These are phyloP conservation scores for Leucosporidium yakuticum DNA, from an alignment of 768 basidiomycete species.

Conservation along the genomic window DNA sequence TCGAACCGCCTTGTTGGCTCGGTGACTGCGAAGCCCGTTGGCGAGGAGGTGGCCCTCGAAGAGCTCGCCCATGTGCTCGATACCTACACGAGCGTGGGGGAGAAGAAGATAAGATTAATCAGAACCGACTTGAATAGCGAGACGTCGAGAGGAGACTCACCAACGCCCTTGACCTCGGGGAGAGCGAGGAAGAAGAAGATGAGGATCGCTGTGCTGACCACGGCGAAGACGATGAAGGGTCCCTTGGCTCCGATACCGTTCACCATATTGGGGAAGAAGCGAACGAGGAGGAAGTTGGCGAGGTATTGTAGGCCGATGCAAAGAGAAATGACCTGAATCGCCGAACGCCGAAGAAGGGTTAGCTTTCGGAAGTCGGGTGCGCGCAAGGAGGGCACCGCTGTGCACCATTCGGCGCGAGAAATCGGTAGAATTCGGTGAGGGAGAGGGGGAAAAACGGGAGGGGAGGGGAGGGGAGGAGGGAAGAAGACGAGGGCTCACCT, in stretches of 20 bases:
- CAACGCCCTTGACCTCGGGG: constrained; percentile 1
- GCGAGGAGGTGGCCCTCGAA: not conserved
- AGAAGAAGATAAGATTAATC: not conserved
- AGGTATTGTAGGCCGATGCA: constrained; percentile 2
- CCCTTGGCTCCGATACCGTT: not conserved
- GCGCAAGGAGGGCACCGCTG: no score
- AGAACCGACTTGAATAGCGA: no score
- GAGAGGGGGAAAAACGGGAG: no score
- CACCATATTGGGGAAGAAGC: not conserved
- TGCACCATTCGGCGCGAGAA: no score
- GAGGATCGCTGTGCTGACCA: not conserved
- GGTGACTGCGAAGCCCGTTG: not conserved
- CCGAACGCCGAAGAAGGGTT: not conserved
- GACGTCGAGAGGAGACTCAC: not conserved
- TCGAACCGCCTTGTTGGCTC: not conserved
- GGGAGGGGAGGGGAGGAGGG: not conserved
- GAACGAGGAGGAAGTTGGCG: constrained; percentile 6
- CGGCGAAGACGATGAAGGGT: not conserved
- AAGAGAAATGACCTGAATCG: not conserved
- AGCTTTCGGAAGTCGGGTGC: no score
- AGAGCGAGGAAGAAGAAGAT: not conserved
- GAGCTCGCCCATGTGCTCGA: constrained; percentile 2
- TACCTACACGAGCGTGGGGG: not conserved
- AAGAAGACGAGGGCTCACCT: not conserved
- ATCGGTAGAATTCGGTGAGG: no score